phyloP scores from a whole-genome alignment of 2,329 filamentous ascomycete genomes.

The Monosporascus sp. region DNA sequence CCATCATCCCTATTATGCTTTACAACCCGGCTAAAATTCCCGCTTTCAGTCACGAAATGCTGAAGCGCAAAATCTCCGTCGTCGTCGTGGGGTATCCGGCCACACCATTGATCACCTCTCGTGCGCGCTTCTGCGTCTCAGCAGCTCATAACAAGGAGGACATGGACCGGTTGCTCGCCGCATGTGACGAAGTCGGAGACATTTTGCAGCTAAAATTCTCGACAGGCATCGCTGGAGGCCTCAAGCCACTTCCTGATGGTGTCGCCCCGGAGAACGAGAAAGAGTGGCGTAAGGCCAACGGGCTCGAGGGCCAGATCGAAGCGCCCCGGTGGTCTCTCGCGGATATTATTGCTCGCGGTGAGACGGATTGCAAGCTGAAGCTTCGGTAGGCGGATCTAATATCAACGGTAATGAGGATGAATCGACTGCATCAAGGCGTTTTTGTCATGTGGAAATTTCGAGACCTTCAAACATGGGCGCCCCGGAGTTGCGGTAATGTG shows the following conservation, averaged over 20 bases:
- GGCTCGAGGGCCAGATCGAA: slow-evolving; percentile 65
- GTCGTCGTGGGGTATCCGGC: slow-evolving; percentile 97
- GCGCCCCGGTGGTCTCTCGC: slow-evolving; percentile 81
- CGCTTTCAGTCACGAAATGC: slow-evolving; percentile 97
- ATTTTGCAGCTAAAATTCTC: slow-evolving; percentile 94
- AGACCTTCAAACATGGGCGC: slow-evolving; percentile 22
- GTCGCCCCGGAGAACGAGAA: slow-evolving; percentile 67
- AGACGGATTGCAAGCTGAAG: slow-evolving; percentile 68
- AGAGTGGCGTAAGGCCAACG: slow-evolving; percentile 57
- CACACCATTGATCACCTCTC: slow-evolving; percentile 89
- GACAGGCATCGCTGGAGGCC: slow-evolving; percentile 88
- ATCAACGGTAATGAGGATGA: slow-evolving; percentile 8
- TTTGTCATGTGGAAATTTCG: slow-evolving; percentile 18
- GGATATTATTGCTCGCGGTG: slow-evolving; percentile 71
- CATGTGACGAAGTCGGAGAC: slow-evolving; percentile 90
- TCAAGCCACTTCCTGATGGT: slow-evolving; percentile 68
- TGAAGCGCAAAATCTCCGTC: slow-evolving; percentile 93
- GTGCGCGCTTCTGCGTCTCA: slow-evolving; percentile 92
- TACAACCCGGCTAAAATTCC: slow-evolving; percentile 99
- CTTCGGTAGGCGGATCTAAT: slow-evolving; percentile 48
- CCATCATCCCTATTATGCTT: slow-evolving; percentile 88
- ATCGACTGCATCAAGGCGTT: slow-evolving; percentile 21
- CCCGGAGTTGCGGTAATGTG: slow-evolving; percentile 25
- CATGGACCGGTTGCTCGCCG: slow-evolving; percentile 79
- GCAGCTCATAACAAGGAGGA: slow-evolving; percentile 98